Conservation (phyloP, 306 rosid genomes). For the Hippophae rhamnoides region DNA sequence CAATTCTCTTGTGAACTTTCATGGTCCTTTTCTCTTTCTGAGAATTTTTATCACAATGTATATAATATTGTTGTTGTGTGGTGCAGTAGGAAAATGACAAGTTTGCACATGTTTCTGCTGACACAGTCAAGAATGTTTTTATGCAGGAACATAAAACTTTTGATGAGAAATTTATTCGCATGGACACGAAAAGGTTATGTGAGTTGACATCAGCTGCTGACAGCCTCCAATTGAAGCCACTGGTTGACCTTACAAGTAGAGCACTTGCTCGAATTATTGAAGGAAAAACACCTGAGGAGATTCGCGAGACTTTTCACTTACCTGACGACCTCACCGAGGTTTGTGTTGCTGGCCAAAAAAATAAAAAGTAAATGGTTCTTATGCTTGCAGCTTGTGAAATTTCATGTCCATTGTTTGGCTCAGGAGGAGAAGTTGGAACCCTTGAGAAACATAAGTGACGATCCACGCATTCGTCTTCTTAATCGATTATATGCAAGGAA, state of each 20-base stretch:
- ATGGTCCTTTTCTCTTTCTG: background rate
- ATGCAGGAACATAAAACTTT: constrained; percentile 61
- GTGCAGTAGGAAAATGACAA: constrained; percentile 13
- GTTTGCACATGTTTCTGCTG: constrained; percentile 13
- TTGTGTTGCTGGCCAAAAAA: constrained; percentile 17
- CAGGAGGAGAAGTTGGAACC: constrained; percentile 96
- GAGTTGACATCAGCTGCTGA: constrained; percentile 88
- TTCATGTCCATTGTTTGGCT: constrained; percentile 28
- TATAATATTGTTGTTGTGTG: constrained; percentile 1
- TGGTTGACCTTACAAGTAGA: constrained; percentile 82
- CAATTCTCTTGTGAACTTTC: background rate
- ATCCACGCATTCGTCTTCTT: constrained; percentile 89
- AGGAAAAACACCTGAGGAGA: constrained; percentile 90
- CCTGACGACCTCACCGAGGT: constrained; percentile 96
- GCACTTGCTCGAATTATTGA: constrained; percentile 92
- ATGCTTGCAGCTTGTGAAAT: constrained; percentile 3
- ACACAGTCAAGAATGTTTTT: constrained; percentile 21
- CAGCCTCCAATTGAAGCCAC: constrained; percentile 80
- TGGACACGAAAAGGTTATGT: constrained; percentile 71
- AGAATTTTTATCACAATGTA: background rate
- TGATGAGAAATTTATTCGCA: constrained; percentile 66
- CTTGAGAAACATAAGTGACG: constrained; percentile 63
- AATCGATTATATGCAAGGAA: constrained; percentile 81
- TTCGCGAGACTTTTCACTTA: constrained; percentile 79
- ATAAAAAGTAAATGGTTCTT: constrained; percentile 9